Evolutionary conservation across 2,329 filamentous ascomycete species (phyloP).

Genomic region (Cladosporium colombiae): DNA sequence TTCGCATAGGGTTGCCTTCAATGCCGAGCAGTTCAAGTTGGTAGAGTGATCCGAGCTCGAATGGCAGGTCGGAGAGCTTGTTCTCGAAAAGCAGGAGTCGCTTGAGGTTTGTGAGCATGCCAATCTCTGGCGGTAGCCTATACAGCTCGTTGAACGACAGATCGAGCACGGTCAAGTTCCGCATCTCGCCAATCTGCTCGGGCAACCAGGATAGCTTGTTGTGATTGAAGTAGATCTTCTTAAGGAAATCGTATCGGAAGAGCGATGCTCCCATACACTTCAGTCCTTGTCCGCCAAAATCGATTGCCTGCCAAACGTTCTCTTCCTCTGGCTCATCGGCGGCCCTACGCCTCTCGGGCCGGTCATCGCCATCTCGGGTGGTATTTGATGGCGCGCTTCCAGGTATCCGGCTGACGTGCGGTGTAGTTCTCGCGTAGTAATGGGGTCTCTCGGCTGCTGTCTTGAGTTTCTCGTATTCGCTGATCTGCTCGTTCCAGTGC

Average conservation of each 20-base stretch:
- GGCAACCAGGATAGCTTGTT: conserved; percentile 87
- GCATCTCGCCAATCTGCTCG: conserved; percentile 75
- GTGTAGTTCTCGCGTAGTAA: conserved; percentile 72
- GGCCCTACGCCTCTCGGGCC: conserved; percentile 61
- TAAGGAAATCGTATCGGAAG: conserved; percentile 86
- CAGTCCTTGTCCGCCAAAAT: conserved; percentile 94
- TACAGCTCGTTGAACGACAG: conserved; percentile 84
- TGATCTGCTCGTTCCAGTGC: conserved; percentile 87
- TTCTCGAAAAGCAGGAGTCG: conserved; percentile 89
- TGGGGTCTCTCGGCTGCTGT: conserved; percentile 49
- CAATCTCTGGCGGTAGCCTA: conserved; percentile 83
- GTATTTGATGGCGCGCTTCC: conserved; percentile 33
- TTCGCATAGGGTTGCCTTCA: conserved; percentile 82
- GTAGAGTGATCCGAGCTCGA: conserved; percentile 85
- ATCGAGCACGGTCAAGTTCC: conserved; percentile 80
- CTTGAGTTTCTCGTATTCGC: conserved; percentile 42
- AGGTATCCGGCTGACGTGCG: conserved; percentile 32
- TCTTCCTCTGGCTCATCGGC: conserved; percentile 59
- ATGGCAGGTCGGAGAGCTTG: conserved; percentile 76
- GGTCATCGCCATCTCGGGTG: conserved; percentile 54
- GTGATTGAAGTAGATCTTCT: conserved; percentile 88
- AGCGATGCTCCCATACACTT: conserved; percentile 76
- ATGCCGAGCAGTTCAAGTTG: conserved; percentile 86
- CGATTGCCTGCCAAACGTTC: conserved; percentile 82
- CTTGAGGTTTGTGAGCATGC: conserved; percentile 93